phyloP scores from a whole-genome alignment of 768 basidiomycete genomes.

The Podaxis sp. region DNA sequence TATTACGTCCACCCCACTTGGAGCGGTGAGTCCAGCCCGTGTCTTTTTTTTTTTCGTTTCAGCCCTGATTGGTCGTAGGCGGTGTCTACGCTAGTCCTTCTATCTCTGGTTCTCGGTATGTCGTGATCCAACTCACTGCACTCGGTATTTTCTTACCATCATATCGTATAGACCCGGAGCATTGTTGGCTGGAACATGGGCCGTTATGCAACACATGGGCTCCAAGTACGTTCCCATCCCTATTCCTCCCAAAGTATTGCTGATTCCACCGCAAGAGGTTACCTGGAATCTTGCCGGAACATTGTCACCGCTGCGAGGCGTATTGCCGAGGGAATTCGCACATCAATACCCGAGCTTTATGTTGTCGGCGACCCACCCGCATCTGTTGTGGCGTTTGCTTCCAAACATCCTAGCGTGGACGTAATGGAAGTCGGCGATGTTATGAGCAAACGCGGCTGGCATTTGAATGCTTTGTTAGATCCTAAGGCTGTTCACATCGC shows the following conservation, averaged over 20 bases:
- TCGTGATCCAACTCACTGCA: neutral
- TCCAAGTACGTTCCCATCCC: conserved; percentile 56
- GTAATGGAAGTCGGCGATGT: conserved; percentile 89
- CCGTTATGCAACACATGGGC: conserved; percentile 93
- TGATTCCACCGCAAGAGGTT: conserved; percentile 56
- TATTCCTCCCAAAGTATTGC: neutral
- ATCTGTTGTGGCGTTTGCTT: conserved; percentile 87
- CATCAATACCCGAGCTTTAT: conserved; percentile 79
- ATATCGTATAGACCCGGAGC: conserved; percentile 70
- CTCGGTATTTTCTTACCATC: neutral
- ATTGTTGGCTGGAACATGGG: conserved; percentile 94
- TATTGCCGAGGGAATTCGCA: conserved; percentile 66
- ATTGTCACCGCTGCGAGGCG: conserved; percentile 76
- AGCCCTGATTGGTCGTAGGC: conserved; percentile 41
- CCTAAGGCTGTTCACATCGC: conserved; percentile 92
- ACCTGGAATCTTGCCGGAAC: conserved; percentile 77
- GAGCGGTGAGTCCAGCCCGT: conserved; percentile 51
- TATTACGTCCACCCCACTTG: conserved; percentile 85
- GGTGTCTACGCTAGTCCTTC: conserved; percentile 91
- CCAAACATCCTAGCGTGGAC: conserved; percentile 60
- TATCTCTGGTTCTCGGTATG: conserved; percentile 86
- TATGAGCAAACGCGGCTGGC: conserved; percentile 88
- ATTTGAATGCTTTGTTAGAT: conserved; percentile 78
- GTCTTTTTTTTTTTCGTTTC: neutral
- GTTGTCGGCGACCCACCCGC: conserved; percentile 88